phyloP scores from a whole-genome alignment of 768 basidiomycete genomes.

The Leucocoprinus sp. region DNA sequence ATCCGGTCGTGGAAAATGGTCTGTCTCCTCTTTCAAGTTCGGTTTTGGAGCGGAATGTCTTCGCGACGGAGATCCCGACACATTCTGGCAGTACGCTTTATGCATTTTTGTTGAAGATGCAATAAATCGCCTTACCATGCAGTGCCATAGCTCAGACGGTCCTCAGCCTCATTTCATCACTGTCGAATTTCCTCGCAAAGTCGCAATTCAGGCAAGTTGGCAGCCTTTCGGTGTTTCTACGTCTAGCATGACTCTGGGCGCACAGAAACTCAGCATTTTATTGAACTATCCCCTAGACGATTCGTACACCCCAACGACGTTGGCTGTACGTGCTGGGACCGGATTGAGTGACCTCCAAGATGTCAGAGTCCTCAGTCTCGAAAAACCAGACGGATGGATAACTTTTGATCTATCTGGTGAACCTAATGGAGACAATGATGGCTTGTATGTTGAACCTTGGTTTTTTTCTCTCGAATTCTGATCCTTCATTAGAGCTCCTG shows the following conservation, averaged over 20 bases:
- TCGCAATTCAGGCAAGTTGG: constrained; percentile 68
- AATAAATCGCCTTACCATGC: not conserved
- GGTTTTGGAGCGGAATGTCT: constrained; percentile 94
- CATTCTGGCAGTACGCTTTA: constrained; percentile 91
- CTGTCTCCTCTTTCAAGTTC: constrained; percentile 93
- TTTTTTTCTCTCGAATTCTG: constrained; percentile 1
- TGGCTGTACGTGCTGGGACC: constrained; percentile 89
- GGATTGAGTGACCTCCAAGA: constrained; percentile 90
- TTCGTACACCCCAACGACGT: constrained; percentile 91
- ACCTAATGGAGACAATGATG: constrained; percentile 69
- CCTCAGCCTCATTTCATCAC: constrained; percentile 97
- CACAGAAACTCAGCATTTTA: constrained; percentile 82
- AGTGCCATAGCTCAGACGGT: constrained; percentile 65
- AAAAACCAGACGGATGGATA: constrained; percentile 93
- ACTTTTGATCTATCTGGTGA: constrained; percentile 80
- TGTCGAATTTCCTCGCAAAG: constrained; percentile 84
- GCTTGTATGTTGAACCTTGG: constrained; percentile 46
- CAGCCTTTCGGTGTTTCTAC: not conserved
- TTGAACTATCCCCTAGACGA: constrained; percentile 82
- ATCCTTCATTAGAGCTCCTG: constrained; percentile 55
- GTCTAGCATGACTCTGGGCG: not conserved
- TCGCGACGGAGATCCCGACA: constrained; percentile 79
- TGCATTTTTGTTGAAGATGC: not conserved
- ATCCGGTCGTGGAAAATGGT: constrained; percentile 86
- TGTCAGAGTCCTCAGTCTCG: constrained; percentile 73